Evolutionary conservation across 352 stramenopile genomes (phyloP), one percentile per base, ranked within the genome.

Genomic region (Globisporangium nagaii): DNA sequence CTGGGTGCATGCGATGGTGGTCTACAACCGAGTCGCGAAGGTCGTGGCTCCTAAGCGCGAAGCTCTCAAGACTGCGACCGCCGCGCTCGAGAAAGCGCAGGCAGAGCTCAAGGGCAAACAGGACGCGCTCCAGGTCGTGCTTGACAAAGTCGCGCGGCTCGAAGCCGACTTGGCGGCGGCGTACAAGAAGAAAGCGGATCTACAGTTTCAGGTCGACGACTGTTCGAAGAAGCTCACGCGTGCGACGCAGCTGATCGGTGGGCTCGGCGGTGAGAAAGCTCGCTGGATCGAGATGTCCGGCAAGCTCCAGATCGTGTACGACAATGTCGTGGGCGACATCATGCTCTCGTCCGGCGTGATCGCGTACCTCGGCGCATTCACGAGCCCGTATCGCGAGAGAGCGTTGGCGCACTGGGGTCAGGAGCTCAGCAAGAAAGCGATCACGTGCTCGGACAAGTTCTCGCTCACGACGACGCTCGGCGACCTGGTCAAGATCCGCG

Each of bases 1-100:
- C 55, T 98, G 95, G 95, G 94, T 98, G 5, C 93, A 97, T 52
- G 95, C 95, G 4, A 98, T 98, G 92, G 91, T 98, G 1, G 88
- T 97, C 19, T 98, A 98, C 71, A 90, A 98, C 48, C 73, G 79
- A 3, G 93, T 98, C 11, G 87, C 88, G 0, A 96, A 96, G 41
- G 79, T 96, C 3, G 95, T 98, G 0, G 95, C 78, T 0, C 95
- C 95, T 0, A 98, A 98, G 69, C 78, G 89, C 22, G 87, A 94
- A 55, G 92, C 91, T 2, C 66, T 98, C 3, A 95, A 96, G 52
- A 75, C 88, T 3, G 95, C 95, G 20, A 96, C 93, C 13, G 50
- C 74, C 6, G 84, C 85, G 22, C 71, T 98, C 6, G 85, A 90
- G 34, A 79, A 82, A 46, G 91, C 92, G 4, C 87, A 97, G 64